Conservation (phyloP, 148 eudicot species). For the Hydrangea macrophylla region DNA sequence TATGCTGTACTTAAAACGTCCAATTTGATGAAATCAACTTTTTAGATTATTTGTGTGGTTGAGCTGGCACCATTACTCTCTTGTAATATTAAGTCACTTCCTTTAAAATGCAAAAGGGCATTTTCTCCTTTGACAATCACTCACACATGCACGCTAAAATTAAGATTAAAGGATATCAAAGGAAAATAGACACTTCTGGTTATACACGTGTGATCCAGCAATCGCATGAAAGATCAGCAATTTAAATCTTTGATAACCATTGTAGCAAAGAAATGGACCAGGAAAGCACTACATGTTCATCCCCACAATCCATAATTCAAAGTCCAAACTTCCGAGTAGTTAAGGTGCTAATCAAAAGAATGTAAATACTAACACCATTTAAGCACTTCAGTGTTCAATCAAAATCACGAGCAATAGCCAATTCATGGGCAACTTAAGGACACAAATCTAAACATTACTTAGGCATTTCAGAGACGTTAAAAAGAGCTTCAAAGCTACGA, state of each 20-base stretch:
- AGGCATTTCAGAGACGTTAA: not conserved
- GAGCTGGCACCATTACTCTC: not conserved
- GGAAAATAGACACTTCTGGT: too few relatives aligned
- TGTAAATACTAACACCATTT: too few relatives aligned
- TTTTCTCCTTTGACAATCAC: not conserved
- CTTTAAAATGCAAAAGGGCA: not conserved
- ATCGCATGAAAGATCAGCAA: not conserved
- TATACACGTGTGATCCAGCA: not conserved
- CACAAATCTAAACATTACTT: not conserved
- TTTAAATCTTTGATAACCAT: too few relatives aligned
- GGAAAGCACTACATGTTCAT: not conserved
- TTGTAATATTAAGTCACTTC: not conserved
- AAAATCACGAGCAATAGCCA: too few relatives aligned
- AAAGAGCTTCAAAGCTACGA: too few relatives aligned
- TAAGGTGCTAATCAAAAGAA: not conserved
- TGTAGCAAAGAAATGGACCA: not conserved
- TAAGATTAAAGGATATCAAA: too few relatives aligned
- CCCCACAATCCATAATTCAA: not conserved
- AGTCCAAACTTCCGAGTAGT: not conserved
- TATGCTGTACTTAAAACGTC: not conserved
- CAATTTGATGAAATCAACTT: not conserved
- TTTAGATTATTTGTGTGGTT: not conserved
- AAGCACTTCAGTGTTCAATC: too few relatives aligned
- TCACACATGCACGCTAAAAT: not conserved
- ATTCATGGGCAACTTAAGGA: not conserved